Evolutionary conservation across 2,329 filamentous ascomycete species (phyloP).

Genomic region (Aspergillus pseudoglaucus): DNA sequence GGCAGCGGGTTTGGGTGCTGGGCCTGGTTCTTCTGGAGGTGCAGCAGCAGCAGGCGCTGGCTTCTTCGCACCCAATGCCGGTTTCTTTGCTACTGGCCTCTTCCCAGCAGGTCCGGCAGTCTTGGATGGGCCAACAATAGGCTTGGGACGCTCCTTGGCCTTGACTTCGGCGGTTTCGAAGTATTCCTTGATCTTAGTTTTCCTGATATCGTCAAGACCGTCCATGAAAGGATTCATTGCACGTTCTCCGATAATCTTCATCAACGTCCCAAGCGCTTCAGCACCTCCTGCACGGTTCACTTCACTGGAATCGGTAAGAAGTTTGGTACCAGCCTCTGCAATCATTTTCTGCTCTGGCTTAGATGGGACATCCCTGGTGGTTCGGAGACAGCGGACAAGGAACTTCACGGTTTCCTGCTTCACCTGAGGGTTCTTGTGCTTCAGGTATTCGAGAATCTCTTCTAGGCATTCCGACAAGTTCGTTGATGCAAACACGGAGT

Average conservation of each 20-base stretch:
- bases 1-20: conserved; percentile 35
- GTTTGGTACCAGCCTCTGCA: conserved; percentile 81
- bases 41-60: conserved; percentile 41
- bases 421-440: conserved; percentile 94
- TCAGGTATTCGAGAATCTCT: conserved; percentile 75
- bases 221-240: conserved; percentile 91
- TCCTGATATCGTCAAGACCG: conserved; percentile 89
- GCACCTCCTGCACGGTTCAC: conserved; percentile 80
- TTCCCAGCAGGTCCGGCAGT: conserved; percentile 52
- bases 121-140: conserved; percentile 56
- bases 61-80: conserved; percentile 43
- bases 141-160: conserved; percentile 87
- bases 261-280: conserved; percentile 85
- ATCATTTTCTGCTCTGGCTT: conserved; percentile 79
- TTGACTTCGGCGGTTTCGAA: conserved; percentile 76
- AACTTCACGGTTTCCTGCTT: conserved; percentile 95
- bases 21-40: conserved; percentile 49
- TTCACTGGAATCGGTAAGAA: conserved; percentile 83
- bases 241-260: conserved; percentile 97
- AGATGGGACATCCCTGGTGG: conserved; percentile 72
- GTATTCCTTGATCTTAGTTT: conserved; percentile 92
- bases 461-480: conserved; percentile 80
- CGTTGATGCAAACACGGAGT: conserved; percentile 61
- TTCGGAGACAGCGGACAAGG: conserved; percentile 77
- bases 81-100: conserved; percentile 48